Percentiles rank a stretch among this genome's conserved stretches.
Conservation (phyloP, 257 asterid genomes). For the Nicotiana tabacum region DNA sequence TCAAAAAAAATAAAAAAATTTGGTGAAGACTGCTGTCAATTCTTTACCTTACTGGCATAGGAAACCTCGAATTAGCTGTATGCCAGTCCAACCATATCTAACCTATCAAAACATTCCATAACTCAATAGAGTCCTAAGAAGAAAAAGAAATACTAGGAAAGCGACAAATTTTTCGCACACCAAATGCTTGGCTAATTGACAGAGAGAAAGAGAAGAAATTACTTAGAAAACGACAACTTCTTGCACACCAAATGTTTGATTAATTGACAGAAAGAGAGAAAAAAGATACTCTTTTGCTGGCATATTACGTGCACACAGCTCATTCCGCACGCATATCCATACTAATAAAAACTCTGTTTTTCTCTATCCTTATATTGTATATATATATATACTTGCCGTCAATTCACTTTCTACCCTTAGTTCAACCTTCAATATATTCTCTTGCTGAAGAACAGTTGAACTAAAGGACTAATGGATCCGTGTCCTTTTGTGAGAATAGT, state of each 20-base stretch:
- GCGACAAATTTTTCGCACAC: background rate
- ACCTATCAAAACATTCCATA: background rate
- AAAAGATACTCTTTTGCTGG: background rate
- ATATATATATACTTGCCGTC: constrained; percentile 12
- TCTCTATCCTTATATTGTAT: background rate
- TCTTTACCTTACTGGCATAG: no score
- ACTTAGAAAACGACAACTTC: no score
- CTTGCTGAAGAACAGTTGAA: no score
- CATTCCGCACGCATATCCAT: constrained; percentile 61
- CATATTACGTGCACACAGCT: constrained; percentile 61
- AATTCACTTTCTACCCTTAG: background rate
- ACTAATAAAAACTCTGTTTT: no score
- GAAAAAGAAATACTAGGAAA: background rate
- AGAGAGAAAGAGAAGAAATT: background rate
- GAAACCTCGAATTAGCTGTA: background rate
- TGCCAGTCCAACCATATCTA: background rate
- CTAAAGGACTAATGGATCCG: constrained; percentile 60
- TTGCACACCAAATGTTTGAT: no score
- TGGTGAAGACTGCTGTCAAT: no score
- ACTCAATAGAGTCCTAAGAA: background rate
- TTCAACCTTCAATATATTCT: background rate
- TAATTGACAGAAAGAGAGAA: background rate
- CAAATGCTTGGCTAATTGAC: background rate
- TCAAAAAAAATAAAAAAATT: no score
- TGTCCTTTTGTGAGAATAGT: constrained; percentile 74